Evolutionary conservation across 176 grass and related monocot species (phyloP).

Genomic region (Stipa capillata): DNA sequence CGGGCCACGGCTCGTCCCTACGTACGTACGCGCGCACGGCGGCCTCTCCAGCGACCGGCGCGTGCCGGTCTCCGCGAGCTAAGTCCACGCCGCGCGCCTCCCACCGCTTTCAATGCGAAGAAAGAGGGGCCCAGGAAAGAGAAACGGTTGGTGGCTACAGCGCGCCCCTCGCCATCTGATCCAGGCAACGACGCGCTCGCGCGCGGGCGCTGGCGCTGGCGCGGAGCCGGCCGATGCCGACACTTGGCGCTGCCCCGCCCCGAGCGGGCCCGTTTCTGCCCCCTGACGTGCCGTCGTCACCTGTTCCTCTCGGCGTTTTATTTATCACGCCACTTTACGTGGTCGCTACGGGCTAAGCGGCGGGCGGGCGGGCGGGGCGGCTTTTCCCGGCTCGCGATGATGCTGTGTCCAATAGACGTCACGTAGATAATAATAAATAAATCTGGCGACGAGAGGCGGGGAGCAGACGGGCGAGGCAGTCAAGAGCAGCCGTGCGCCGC

Average conservation of each 20-base stretch:
- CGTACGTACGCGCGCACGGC: neutral
- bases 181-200: neutral
- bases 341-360: conserved; percentile 31
- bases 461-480: neutral
- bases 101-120: conserved; percentile 22
- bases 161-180: neutral
- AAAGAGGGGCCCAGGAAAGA: neutral
- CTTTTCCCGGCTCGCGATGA: conserved; percentile 1
- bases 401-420: conserved; percentile 1
- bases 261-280: too few species aligned
- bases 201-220: neutral
- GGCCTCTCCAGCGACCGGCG: conserved; percentile 1
- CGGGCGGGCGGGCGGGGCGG: neutral
- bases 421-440: neutral
- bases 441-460: neutral
- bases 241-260: conserved; percentile 6
- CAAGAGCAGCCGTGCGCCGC: neutral
- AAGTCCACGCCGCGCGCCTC: conserved; percentile 16
- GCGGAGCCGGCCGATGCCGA: conserved; percentile 31
- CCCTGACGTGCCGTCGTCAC: conserved; percentile 18
- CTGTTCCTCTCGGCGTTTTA: neutral
- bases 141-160: conserved; percentile 3
- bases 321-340: conserved; percentile 35
- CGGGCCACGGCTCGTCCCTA: neutral
- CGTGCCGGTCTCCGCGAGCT: conserved; percentile 10